Percentiles rank a stretch among this genome's conserved stretches.
Conservation (phyloP, 2,329 filamentous ascomycete genomes). For the Pestalotiopsis sp. region DNA sequence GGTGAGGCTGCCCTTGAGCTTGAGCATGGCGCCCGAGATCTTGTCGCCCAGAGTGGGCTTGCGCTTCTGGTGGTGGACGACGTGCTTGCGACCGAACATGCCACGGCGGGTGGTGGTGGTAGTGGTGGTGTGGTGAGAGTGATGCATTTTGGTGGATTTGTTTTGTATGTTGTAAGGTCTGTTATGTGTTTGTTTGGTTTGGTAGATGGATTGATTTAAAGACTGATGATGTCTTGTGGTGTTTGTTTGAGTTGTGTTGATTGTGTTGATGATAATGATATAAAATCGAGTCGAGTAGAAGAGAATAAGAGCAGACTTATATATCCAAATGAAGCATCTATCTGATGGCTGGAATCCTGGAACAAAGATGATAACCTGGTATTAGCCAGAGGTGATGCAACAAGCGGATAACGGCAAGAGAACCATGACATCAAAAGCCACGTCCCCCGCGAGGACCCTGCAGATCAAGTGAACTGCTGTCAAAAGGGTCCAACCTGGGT, state of each 20-base stretch:
- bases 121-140: constrained; percentile 41
- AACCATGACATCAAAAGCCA: constrained; percentile 16
- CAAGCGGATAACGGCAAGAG: constrained; percentile 1
- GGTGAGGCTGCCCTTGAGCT: constrained; percentile 71
- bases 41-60: constrained; percentile 75
- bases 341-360: background rate
- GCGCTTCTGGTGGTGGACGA: constrained; percentile 66
- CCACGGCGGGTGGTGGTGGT: constrained; percentile 42
- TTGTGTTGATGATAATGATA: background rate
- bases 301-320: constrained; percentile 13
- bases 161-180: constrained; percentile 8
- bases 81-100: constrained; percentile 43
- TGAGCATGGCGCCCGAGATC: constrained; percentile 74
- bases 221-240: background rate
- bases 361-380: background rate
- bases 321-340: constrained; percentile 1
- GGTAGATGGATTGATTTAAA: background rate
- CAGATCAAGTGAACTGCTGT: constrained; percentile 12
- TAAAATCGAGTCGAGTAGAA: background rate
- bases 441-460: constrained; percentile 7
- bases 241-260: background rate
- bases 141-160: constrained; percentile 34
- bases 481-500: background rate
- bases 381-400: constrained; percentile 20
- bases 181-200: constrained; percentile 11